phyloP scores from a whole-genome alignment of 148 eudicot species.

The Oxyria digyna region DNA sequence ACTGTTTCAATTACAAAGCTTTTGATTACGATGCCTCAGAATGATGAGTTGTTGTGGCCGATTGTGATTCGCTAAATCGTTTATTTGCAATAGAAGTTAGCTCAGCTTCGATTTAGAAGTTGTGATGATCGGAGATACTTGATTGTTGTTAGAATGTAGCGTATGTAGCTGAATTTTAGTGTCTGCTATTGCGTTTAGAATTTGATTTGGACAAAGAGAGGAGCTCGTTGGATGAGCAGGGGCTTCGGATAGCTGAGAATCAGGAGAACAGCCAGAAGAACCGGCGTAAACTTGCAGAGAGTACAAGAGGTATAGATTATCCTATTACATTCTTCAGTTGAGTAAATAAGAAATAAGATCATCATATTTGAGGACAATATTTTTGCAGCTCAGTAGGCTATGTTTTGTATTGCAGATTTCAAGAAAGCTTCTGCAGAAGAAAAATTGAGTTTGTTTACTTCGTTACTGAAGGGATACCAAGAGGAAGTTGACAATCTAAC shows the following conservation, averaged over 20 bases:
- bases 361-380: neutral
- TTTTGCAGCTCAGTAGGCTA: neutral
- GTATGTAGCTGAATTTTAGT: neutral
- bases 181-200: conserved; percentile 28
- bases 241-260: conserved; percentile 89
- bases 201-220: conserved; percentile 96
- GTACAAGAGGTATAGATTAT: conserved; percentile 66
- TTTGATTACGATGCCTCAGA: neutral
- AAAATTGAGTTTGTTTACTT: conserved; percentile 60
- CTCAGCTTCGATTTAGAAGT: neutral
- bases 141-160: neutral
- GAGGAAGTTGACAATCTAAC: conserved; percentile 99
- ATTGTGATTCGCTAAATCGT: neutral
- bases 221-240: conserved; percentile 86
- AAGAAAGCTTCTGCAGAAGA: conserved; percentile 88
- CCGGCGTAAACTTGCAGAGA: conserved; percentile 92
- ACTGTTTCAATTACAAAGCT: neutral
- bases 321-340: neutral
- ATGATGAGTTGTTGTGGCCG: neutral
- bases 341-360: neutral
- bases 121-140: neutral
- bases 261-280: conserved; percentile 98
- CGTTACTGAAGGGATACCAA: conserved; percentile 88
- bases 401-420: conserved; percentile 46
- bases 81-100: neutral